Conservation (phyloP, 164 flowering plant genomes). For the Vitis rupestris region DNA sequence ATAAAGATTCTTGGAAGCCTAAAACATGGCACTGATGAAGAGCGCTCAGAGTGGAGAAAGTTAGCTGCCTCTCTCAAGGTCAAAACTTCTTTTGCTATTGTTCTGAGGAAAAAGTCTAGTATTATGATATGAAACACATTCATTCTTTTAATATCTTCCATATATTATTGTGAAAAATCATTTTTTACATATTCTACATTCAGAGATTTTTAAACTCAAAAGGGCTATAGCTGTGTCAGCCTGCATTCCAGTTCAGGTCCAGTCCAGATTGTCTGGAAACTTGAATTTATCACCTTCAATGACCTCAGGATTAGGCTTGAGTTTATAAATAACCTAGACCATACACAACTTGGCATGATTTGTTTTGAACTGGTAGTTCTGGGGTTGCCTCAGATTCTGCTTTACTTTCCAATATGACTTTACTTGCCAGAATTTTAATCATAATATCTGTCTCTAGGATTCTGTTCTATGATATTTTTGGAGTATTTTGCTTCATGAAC, state of each 20-base stretch:
- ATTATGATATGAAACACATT: not conserved
- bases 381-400: not conserved
- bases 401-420: not conserved
- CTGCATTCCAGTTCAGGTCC: no score
- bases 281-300: no score
- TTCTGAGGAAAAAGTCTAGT: not conserved
- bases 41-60: slow-evolving; percentile 67
- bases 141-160: no score
- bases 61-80: slow-evolving; percentile 74
- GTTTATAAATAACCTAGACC: no score
- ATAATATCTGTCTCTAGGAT: not conserved
- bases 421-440: not conserved
- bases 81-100: not conserved
- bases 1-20: slow-evolving; percentile 69
- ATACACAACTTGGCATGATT: not conserved
- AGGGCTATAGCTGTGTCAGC: no score
- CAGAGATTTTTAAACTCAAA: no score
- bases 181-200: no score
- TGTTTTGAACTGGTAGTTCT: not conserved
- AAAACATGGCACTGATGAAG: slow-evolving; percentile 70
- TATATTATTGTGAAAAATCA: no score
- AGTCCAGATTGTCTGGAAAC: no score
- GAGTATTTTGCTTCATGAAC: not conserved
- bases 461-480: not conserved
- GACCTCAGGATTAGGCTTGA: no score